These are phyloP conservation scores for Phytophthora sp. DNA, from an alignment of 352 stramenopile species.

Conservation along the genomic window DNA sequence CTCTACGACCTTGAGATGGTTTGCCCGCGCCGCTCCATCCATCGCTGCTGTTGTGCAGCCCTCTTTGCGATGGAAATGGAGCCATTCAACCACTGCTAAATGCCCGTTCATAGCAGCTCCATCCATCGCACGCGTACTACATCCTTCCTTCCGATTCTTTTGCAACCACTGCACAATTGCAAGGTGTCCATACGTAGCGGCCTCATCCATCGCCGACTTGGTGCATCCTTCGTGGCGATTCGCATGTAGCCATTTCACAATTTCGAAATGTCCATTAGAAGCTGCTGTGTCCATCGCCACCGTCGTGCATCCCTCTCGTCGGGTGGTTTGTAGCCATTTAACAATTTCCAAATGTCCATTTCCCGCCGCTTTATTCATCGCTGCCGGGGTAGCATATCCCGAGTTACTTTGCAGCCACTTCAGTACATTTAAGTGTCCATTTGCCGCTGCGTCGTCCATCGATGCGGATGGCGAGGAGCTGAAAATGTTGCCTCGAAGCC, in stretches of 20 bases:
- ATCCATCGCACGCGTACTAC: slow-evolving; percentile 37
- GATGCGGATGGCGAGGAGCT: slow-evolving; percentile 29
- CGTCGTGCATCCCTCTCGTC: slow-evolving; percentile 40
- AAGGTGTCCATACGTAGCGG: slow-evolving; percentile 33
- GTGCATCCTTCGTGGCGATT: slow-evolving; percentile 39
- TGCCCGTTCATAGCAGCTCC: slow-evolving; percentile 37
- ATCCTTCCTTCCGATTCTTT: slow-evolving; percentile 32
- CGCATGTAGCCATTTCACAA: slow-evolving; percentile 38
- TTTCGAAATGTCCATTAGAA: slow-evolving; percentile 34
- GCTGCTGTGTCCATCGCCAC: slow-evolving; percentile 39
- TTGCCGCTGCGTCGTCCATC: slow-evolving; percentile 40
- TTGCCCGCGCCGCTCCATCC: slow-evolving; percentile 31
- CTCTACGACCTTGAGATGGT: slow-evolving; percentile 37
- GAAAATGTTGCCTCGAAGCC: slow-evolving; percentile 34
- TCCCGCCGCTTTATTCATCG: slow-evolving; percentile 40
- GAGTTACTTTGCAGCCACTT: slow-evolving; percentile 38
- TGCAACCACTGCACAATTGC: slow-evolving; percentile 38
- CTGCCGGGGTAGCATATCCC: slow-evolving; percentile 17
- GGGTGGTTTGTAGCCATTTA: slow-evolving; percentile 35
- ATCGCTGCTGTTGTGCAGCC: slow-evolving; percentile 43
- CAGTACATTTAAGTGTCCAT: slow-evolving; percentile 30
- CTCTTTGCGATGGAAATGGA: slow-evolving; percentile 35
- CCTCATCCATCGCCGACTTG: slow-evolving; percentile 43
- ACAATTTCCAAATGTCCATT: slow-evolving; percentile 41
- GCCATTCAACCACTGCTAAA: slow-evolving; percentile 34